A percentile compares a stretch with the other conserved stretches of the same genome.
phyloP scores from a whole-genome alignment of 139 green algal species.

The Closterium sp. region DNA sequence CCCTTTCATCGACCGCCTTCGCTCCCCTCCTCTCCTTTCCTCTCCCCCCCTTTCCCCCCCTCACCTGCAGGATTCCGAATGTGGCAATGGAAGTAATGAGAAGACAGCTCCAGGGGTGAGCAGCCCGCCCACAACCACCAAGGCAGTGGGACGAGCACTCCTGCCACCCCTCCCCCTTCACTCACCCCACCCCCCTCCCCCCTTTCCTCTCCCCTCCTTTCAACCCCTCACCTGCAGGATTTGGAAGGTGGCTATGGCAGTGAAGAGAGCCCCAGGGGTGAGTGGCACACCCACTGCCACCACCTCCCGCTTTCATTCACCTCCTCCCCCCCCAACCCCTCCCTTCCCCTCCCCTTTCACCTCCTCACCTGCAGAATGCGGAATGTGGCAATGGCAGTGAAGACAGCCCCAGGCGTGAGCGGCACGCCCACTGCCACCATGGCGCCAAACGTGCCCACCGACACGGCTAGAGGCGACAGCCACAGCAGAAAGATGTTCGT shows the following conservation, averaged over 20 bases:
- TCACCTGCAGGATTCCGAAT: neutral
- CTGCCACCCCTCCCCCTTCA: neutral
- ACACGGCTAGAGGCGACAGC: constrained; percentile 35
- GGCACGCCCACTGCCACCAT: neutral
- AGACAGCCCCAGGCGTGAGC: constrained; percentile 13
- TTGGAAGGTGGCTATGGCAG: constrained; percentile 39
- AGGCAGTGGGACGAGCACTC: neutral
- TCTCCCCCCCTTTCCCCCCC: neutral
- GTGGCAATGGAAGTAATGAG: neutral
- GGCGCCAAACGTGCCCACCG: constrained; percentile 27
- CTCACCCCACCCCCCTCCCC: neutral
- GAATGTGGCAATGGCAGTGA: constrained; percentile 44
- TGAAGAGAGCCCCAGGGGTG: constrained; percentile 19
- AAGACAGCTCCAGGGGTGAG: neutral
- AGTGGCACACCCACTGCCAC: constrained; percentile 1
- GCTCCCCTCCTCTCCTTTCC: too few species aligned
- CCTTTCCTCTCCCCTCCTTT: neutral
- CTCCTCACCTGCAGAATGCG: constrained; percentile 30
- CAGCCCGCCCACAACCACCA: neutral
- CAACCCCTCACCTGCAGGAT: constrained; percentile 24
- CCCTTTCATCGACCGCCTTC: too few species aligned
- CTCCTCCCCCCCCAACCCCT: neutral
- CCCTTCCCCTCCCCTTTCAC: neutral
- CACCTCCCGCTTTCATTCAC: neutral
- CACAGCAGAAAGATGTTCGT: constrained; percentile 46